Percentiles rank a stretch among this genome's conserved stretches.
These are phyloP conservation scores for Penicillium sp. DNA, from an alignment of 2,329 filamentous ascomycete genomes.

Conservation along the genomic window DNA sequence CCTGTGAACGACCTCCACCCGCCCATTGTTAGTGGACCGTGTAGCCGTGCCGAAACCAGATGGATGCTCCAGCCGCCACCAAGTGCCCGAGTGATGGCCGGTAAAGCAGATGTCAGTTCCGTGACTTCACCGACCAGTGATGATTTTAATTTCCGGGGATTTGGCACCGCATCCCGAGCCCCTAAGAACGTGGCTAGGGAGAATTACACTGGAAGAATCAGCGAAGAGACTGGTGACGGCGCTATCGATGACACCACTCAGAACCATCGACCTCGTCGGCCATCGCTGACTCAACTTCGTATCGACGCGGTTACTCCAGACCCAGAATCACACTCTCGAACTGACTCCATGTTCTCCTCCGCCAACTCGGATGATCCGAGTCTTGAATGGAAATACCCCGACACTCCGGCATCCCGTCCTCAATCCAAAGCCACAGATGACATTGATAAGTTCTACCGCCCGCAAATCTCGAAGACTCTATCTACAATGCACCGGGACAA, in stretches of 20 bases:
- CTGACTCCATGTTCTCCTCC: constrained; percentile 34
- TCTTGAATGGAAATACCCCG: constrained; percentile 34
- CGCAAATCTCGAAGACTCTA: constrained; percentile 35
- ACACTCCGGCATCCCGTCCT: constrained; percentile 39
- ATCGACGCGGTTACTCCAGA: constrained; percentile 13
- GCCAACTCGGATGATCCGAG: constrained; percentile 29
- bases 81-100: constrained; percentile 86
- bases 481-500: constrained; percentile 33
- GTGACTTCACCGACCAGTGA: constrained; percentile 26
- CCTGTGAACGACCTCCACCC: constrained; percentile 85
- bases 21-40: constrained; percentile 74
- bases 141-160: constrained; percentile 18
- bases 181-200: constrained; percentile 5
- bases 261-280: constrained; percentile 17
- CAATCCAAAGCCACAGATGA: constrained; percentile 38
- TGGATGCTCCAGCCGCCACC: constrained; percentile 96
- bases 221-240: constrained; percentile 11
- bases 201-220: not conserved
- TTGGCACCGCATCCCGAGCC: constrained; percentile 10
- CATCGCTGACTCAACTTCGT: constrained; percentile 18
- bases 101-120: constrained; percentile 58
- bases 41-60: constrained; percentile 66
- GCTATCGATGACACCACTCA: constrained; percentile 12
- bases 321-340: constrained; percentile 27
- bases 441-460: constrained; percentile 31